Percentiles rank a stretch among this genome's conserved stretches.
phyloP scores from a whole-genome alignment of 345 rosid species.

The Adansonia digitata region DNA sequence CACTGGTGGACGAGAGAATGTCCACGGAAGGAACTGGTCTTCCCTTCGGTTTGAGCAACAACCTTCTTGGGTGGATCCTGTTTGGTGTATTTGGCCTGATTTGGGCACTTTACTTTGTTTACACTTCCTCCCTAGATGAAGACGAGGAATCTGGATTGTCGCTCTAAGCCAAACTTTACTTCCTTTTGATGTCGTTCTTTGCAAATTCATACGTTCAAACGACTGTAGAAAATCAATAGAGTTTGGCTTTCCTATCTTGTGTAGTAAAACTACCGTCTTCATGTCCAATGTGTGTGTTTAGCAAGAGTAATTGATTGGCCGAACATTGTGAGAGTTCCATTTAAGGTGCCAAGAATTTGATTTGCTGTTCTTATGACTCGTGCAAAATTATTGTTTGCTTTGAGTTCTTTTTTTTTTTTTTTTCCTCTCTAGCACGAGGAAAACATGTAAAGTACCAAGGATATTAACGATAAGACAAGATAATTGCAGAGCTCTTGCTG shows the following conservation, averaged over 20 bases:
- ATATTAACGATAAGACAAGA: not conserved
- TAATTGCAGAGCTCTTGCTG: not conserved
- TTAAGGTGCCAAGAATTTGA: conserved; percentile 26
- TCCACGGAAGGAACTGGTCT: conserved; percentile 85
- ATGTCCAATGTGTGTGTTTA: conserved; percentile 22
- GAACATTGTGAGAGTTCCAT: conserved; percentile 9
- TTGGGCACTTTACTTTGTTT: conserved; percentile 66
- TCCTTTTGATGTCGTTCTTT: not conserved
- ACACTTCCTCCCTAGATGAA: conserved; percentile 63
- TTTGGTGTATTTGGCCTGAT: conserved; percentile 74
- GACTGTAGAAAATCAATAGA: not conserved
- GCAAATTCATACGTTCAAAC: conserved; percentile 12
- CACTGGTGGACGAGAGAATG: conserved; percentile 89
- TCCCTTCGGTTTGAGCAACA: conserved; percentile 94
- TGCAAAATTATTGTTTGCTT: not conserved
- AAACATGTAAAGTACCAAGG: not conserved
- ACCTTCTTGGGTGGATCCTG: conserved; percentile 87
- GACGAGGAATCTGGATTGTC: conserved; percentile 91
- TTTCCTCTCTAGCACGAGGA: not conserved
- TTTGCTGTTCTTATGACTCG: not conserved
- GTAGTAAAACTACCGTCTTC: not conserved
- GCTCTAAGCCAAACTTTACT: conserved; percentile 30
- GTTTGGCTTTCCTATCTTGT: too few relatives aligned
- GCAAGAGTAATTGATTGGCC: conserved; percentile 10
- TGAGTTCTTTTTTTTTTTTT: not conserved